Conservation (phyloP, 495 filamentous ascomycete species). For the Hypomontagnella monticulosa region DNA sequence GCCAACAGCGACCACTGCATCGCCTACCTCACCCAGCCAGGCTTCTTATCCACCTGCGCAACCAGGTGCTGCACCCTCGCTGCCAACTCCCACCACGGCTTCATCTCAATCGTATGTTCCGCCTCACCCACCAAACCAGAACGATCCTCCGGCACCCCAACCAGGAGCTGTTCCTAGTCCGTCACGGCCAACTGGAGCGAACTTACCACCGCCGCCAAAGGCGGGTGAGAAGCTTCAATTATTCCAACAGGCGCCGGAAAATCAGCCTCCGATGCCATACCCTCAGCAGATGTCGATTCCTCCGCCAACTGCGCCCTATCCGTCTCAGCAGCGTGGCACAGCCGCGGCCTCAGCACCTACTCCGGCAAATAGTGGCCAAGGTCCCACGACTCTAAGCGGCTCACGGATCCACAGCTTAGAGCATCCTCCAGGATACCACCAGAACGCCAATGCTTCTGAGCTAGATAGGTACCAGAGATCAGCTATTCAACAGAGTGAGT, state of each 20-base stretch:
- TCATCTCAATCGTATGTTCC: constrained; percentile 38
- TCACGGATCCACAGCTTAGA: constrained; percentile 46
- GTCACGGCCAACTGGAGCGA: constrained; percentile 34
- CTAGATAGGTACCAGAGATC: constrained; percentile 48
- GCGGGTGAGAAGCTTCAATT: constrained; percentile 55
- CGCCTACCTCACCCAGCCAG: constrained; percentile 47
- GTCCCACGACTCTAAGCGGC: constrained; percentile 14
- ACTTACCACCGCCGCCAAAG: constrained; percentile 65
- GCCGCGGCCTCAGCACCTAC: constrained; percentile 41
- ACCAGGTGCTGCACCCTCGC: constrained; percentile 52
- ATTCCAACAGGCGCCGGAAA: constrained; percentile 41
- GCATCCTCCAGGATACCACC: constrained; percentile 64
- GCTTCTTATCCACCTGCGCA: constrained; percentile 57
- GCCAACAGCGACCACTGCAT: constrained; percentile 48
- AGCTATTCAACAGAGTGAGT: constrained; percentile 42
- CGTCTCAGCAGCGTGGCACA: constrained; percentile 50
- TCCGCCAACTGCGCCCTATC: constrained; percentile 46
- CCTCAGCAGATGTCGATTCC: constrained; percentile 56
- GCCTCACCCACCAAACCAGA: constrained; percentile 43
- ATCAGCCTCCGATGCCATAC: constrained; percentile 41
- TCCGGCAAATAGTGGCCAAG: constrained; percentile 30
- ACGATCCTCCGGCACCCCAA: constrained; percentile 66
- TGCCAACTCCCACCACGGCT: constrained; percentile 49
- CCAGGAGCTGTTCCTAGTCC: constrained; percentile 63
- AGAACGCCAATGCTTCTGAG: constrained; percentile 63